These are phyloP conservation scores for Saccharomycopsis lassenensis DNA, from an alignment of 805 yeast genomes.

Conservation along the genomic window DNA sequence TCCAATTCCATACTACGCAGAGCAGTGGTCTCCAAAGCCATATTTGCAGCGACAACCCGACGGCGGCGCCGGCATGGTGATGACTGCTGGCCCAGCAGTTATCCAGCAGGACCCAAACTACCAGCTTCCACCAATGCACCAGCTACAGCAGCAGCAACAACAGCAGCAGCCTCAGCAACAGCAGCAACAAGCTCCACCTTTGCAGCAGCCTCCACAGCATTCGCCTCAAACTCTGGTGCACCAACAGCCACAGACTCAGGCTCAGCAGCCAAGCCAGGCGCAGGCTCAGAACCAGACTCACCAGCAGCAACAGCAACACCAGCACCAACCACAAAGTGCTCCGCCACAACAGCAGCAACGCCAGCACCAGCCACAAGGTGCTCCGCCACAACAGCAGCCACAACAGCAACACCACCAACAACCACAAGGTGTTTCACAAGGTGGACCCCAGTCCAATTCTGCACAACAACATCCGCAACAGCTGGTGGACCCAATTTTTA, in stretches of 20 bases:
- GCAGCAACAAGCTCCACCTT: slow-evolving; percentile 1
- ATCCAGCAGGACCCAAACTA: too few relatives aligned
- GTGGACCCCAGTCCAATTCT: background rate
- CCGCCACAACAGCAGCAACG: slow-evolving; percentile 7
- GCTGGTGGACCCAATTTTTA: slow-evolving; percentile 5
- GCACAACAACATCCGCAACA: background rate
- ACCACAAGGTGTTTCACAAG: background rate
- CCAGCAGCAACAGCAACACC: slow-evolving; percentile 9
- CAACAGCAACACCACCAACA: background rate
- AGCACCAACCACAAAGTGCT: background rate
- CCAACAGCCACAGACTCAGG: slow-evolving; percentile 11
- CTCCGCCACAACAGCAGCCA: slow-evolving; percentile 19
- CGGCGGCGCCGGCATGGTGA: too few relatives aligned
- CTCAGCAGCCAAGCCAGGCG: slow-evolving; percentile 6
- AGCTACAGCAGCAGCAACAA: too few relatives aligned
- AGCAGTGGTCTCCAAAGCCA: too few relatives aligned
- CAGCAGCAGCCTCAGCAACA: background rate
- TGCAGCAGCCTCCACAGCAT: background rate
- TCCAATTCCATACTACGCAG: too few relatives aligned
- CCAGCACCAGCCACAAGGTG: slow-evolving; percentile 17
- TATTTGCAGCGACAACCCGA: too few relatives aligned
- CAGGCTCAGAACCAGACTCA: slow-evolving; percentile 11
- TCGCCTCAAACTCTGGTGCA: slow-evolving; percentile 9
- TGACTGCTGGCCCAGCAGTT: too few relatives aligned
- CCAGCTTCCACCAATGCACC: background rate